Base-by-base conservation (phyloP, 139 green algal species). In the Spirogloea muscicola region DNA sequence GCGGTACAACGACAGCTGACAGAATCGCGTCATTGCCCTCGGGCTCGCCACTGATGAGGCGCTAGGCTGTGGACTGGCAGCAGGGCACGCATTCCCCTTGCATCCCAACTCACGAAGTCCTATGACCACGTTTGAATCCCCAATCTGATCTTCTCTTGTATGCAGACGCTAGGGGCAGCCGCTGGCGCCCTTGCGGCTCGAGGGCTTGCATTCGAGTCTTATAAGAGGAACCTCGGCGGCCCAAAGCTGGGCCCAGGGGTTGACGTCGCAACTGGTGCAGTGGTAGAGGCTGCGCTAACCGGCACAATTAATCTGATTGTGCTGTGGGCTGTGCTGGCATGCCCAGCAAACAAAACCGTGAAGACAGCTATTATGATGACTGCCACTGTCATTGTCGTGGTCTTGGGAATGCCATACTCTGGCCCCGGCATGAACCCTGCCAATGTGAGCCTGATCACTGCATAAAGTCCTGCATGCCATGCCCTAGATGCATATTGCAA, bases 361-460 rank as follows among this genome's bases (percentile, higher is more conserved):
- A 60, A 60, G 49, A 29, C 49, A n/a, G 31, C 34, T 25, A 60
- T 60, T 7, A 60, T 60, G 49, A 29, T 60, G 10, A 21, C 49
- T 7, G 49, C 49, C 13, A 60, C 49, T 37, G 16, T 60, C 16
- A 29, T 60, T 2, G 49, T 29, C 16, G 34, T 60, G 42, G 59
- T 38, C 9, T 5, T 68, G 10, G 59, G 59, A 33, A 36, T 21
- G 4, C 59, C 59, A 5, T 68, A 68, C 27, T 55, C 59, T 4
- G 59, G 59, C 5, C 59, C 59, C 6, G n/a, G 33, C 5, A 34
- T 68, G 59, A 68, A 68, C 59, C 59, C 59, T 25, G 27, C 59
- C 59, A 68, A 55, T 41, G 59, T 68, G 6, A 10, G 43, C 13
- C 10, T 51, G n/a, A n/a, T n/a, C n/a, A n/a, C n/a, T n/a, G n/a